These are phyloP conservation scores for Fusarium concolor DNA, from an alignment of 2,329 filamentous ascomycete genomes.

Conservation along the genomic window DNA sequence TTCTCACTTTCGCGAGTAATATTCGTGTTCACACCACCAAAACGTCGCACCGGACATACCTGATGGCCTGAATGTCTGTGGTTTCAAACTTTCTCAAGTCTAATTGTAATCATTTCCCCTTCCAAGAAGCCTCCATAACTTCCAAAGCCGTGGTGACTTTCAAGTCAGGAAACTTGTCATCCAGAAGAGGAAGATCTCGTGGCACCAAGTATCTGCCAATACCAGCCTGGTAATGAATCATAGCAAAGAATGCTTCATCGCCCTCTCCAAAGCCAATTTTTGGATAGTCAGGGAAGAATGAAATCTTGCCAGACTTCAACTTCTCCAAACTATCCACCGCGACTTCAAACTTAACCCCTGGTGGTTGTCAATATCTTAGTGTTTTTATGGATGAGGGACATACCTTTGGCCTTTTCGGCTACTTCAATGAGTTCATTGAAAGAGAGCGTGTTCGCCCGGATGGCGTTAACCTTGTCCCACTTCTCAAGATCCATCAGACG, in stretches of 20 bases:
- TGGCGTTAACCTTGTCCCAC: conserved; percentile 26
- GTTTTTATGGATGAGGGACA: accelerated
- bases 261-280: conserved; percentile 27
- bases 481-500: conserved; percentile 28
- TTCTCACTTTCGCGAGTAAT: not conserved
- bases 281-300: conserved; percentile 38
- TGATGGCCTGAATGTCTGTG: too few relatives aligned
- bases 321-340: conserved; percentile 37
- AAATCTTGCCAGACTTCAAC: conserved; percentile 41
- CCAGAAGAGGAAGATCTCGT: not conserved
- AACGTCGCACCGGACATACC: too few relatives aligned
- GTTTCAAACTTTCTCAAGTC: not conserved
- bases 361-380: accelerated
- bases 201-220: conserved; percentile 24
- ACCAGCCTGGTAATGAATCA: conserved; percentile 35
- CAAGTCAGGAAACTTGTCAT: conserved; percentile 30
- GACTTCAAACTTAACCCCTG: conserved; percentile 31
- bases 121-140: conserved; percentile 40
- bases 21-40: too few relatives aligned
- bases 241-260: conserved; percentile 37
- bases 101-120: not conserved
- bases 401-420: conserved; percentile 33
- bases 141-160: conserved; percentile 19
- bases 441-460: conserved; percentile 18
- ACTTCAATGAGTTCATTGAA: conserved; percentile 25